Evolutionary conservation across 225 moss, liverwort and hornwort genomes (phyloP).

Genomic region (Takakia lepidozioides): DNA sequence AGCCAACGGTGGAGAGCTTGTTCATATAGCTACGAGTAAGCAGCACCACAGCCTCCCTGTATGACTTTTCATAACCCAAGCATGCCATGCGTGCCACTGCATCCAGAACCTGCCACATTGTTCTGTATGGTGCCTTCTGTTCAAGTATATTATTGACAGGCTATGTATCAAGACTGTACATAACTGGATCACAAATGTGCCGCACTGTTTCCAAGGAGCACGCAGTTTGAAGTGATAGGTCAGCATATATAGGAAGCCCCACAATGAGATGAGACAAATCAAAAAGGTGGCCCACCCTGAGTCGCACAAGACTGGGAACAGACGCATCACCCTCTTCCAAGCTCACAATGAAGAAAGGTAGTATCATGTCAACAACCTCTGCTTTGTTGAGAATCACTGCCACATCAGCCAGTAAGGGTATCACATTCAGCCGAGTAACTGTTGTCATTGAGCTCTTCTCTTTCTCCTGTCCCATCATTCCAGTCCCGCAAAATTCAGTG

Average conservation of each 20-base stretch:
- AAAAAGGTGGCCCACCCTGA: constrained; percentile 31
- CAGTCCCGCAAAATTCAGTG: too few species aligned
- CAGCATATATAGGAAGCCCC: too few species aligned
- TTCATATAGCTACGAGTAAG: constrained; percentile 50
- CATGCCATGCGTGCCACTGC: constrained; percentile 77
- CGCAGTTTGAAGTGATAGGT: too few species aligned
- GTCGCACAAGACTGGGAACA: constrained; percentile 43
- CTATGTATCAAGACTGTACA: too few species aligned
- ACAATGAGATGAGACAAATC: too few species aligned
- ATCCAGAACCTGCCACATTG: constrained; percentile 55
- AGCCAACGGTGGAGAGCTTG: constrained; percentile 35
- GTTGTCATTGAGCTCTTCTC: constrained; percentile 49
- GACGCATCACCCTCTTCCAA: constrained; percentile 71
- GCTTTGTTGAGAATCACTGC: constrained; percentile 48
- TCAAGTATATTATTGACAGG: too few species aligned
- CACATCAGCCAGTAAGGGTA: constrained; percentile 64
- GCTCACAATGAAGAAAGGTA: constrained; percentile 74
- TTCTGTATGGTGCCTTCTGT: too few species aligned
- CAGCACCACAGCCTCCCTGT: constrained; percentile 66
- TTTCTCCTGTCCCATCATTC: constrained; percentile 50
- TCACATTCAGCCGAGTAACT: constrained; percentile 67
- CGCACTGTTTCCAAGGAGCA: too few species aligned
- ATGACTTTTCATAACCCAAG: constrained; percentile 69
- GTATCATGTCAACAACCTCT: constrained; percentile 62
- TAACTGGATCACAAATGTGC: too few species aligned